A percentile compares a stretch with the other conserved stretches of the same genome.
These are phyloP conservation scores for Eryngium alpinum DNA, from an alignment of 140 eudicot genomes.

Conservation along the genomic window DNA sequence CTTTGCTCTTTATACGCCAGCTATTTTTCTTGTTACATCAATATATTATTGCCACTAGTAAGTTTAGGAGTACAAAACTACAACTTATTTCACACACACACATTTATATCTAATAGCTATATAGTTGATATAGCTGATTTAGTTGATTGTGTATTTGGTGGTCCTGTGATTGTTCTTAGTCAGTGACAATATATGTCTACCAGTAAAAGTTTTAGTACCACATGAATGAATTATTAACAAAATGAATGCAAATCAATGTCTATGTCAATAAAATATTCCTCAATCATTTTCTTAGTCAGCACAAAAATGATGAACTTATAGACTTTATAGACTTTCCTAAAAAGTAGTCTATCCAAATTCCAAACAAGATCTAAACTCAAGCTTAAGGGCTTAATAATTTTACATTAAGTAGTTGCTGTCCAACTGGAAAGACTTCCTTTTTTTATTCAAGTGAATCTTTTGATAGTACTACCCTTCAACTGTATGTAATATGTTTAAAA, in stretches of 20 bases:
- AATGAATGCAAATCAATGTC: not conserved
- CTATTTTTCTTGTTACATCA: too few relatives aligned
- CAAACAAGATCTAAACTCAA: too few relatives aligned
- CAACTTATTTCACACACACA: not conserved
- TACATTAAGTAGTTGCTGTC: too few relatives aligned
- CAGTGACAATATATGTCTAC: not conserved
- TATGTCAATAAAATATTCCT: not conserved
- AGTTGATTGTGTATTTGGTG: not conserved
- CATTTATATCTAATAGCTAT: not conserved
- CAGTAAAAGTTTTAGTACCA: not conserved
- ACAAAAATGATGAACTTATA: not conserved
- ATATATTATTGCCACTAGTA: too few relatives aligned
- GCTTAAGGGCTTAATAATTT: too few relatives aligned
- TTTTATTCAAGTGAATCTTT: too few relatives aligned
- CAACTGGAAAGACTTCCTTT: too few relatives aligned
- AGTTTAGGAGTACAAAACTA: not conserved
- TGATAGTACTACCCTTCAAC: too few relatives aligned
- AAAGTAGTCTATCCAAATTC: too few relatives aligned
- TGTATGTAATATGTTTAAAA: too few relatives aligned
- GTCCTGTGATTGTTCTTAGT: not conserved
- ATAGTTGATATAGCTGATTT: not conserved
- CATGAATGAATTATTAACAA: not conserved
- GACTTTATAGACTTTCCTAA: not conserved
- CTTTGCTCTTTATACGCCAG: not conserved
- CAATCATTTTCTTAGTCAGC: slow-evolving; percentile 4